Evolutionary conservation across 1,139 yeast genomes (phyloP), one percentile per base, ranked within the genome.

Genomic region (Pneumocystis jirovecii): DNA sequence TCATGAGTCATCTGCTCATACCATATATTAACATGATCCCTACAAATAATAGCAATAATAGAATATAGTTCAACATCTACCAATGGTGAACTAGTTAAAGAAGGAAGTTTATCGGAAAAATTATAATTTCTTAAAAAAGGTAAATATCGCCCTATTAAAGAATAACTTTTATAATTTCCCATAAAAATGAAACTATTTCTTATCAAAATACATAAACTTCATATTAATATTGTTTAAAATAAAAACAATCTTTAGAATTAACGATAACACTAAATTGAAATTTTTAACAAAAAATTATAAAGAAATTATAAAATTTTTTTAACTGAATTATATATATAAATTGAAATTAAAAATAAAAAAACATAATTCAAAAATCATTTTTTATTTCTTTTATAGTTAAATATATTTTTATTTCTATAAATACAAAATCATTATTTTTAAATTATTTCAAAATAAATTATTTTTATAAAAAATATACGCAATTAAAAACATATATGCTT

Each of bases 11-110:
- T 71, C 31, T 72, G 70, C 39, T 70, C 69, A 68, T 81, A 81
- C 85, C 85, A 82, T 5, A 76, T 71, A 35, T 74, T 73, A 2
- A 82, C 76, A 70, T 82, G 81, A 65, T 78, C 78, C n/a, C 78
- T 74, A 62, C 80, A 67, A 3, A 81, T 70, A 31, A 81, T 71
- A 0, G 82, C 81, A 10, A 80, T 67, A 3, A 82, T 69, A 0
- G 81, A 78, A 68, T 80, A 80, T 7, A 81, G 71, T 68, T 80
- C 78, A 0, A 74, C 68, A 69, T 81, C 76, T 1, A 68, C 68
- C 2, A 72, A 71, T 0, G 76, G 73, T 2, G 76, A 72, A 17
- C 68, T 65, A 3, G 79, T 76, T 35, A 78, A 70, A 1, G 69
- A 67, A n/a, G 69, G 69, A 10, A 68, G 39, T 15, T 66, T 64